Evolutionary conservation across 345 rosid genomes (phyloP).

Genomic region (Clausena lansium): DNA sequence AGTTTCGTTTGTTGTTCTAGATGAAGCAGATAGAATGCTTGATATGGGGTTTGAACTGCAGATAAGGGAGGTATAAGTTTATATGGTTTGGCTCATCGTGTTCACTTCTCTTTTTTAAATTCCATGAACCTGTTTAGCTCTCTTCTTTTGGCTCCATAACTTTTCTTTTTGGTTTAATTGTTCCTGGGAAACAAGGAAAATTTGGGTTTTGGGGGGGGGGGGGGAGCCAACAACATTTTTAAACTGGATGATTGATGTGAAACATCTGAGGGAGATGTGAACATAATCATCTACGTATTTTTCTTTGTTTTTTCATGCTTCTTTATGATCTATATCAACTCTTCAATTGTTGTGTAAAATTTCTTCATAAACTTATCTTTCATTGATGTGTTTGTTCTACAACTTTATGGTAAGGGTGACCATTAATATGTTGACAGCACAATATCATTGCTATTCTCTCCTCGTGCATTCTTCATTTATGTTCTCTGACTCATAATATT

Average conservation of each 20-base stretch:
- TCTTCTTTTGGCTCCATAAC: not conserved
- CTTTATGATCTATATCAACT: not conserved
- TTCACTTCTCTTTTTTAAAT: not conserved
- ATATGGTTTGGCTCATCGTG: not conserved
- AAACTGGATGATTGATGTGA: not conserved
- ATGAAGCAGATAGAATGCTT: slow-evolving; percentile 52
- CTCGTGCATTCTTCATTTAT: not conserved
- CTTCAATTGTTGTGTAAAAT: not conserved
- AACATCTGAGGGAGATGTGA: not conserved
- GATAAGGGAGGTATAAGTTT: slow-evolving; percentile 33
- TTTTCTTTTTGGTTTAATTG: not conserved
- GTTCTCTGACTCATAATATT: slow-evolving; percentile 1
- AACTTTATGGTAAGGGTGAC: not conserved
- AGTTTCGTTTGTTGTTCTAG: slow-evolving; percentile 37
- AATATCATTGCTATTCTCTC: not conserved
- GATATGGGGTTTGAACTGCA: slow-evolving; percentile 51
- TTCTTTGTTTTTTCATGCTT: not conserved
- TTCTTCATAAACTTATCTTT: not conserved
- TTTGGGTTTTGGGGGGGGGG: too few species aligned
- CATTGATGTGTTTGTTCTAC: not conserved
- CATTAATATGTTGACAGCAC: not conserved
- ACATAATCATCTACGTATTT: not conserved
- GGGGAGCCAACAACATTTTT: not conserved
- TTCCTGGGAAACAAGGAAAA: not conserved
- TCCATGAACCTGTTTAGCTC: not conserved